phyloP scores from a whole-genome alignment of 306 rosid genomes.

The Vigna hirtella region DNA sequence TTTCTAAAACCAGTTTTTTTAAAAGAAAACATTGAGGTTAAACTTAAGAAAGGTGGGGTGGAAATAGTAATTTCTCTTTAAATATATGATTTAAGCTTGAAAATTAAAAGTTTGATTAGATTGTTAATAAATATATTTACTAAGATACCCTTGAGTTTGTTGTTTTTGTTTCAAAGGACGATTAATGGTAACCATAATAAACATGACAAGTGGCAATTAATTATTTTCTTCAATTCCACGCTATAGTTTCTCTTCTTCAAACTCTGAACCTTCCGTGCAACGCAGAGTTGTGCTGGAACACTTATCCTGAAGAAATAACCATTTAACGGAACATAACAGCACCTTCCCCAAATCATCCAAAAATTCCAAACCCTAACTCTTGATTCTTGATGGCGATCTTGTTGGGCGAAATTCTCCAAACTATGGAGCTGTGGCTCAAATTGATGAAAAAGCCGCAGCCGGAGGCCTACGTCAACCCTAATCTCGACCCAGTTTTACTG shows the following conservation, averaged over 20 bases:
- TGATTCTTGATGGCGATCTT: constrained; percentile 62
- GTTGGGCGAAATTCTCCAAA: constrained; percentile 68
- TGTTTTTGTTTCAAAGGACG: no score
- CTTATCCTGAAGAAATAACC: neutral
- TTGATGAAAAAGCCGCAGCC: constrained; percentile 64
- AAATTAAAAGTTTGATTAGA: neutral
- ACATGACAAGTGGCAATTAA: neutral
- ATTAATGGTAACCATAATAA: neutral
- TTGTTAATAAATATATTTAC: neutral
- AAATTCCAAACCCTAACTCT: constrained; percentile 36
- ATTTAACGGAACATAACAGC: neutral
- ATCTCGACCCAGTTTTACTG: constrained; percentile 86
- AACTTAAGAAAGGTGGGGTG: no score
- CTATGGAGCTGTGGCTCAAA: constrained; percentile 84
- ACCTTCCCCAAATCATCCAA: constrained; percentile 8
- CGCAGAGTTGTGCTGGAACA: constrained; percentile 5
- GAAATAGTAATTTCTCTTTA: neutral
- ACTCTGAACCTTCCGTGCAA: neutral
- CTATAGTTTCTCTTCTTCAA: neutral
- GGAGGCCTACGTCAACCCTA: constrained; percentile 67
- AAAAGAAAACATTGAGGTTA: no score
- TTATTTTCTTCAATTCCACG: neutral
- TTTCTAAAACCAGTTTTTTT: no score
- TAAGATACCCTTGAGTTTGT: neutral
- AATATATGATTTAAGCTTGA: neutral